Conservation (phyloP, 768 basidiomycete species). For the Lactifluus piperatus region DNA sequence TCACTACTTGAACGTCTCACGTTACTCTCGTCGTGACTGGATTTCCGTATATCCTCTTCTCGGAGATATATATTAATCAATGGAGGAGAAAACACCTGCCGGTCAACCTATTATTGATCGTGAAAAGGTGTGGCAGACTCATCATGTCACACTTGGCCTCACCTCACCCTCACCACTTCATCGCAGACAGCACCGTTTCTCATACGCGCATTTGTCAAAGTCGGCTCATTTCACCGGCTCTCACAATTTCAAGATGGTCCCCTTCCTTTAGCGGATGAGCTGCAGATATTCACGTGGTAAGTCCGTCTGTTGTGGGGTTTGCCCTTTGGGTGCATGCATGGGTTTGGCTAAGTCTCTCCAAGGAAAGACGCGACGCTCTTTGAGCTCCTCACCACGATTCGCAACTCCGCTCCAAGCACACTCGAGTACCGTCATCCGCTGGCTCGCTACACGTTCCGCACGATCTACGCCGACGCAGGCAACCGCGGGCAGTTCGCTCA, state of each 20-base stretch:
- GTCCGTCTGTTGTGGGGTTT: slow-evolving; percentile 5
- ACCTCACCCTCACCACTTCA: not conserved
- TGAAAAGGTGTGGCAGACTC: slow-evolving; percentile 39
- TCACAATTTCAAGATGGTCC: slow-evolving; percentile 69
- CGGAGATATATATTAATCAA: slow-evolving; percentile 1
- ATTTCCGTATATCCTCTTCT: not conserved
- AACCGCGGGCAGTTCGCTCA: slow-evolving; percentile 62
- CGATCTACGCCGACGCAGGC: slow-evolving; percentile 66
- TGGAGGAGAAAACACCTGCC: slow-evolving; percentile 36
- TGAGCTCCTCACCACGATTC: slow-evolving; percentile 70
- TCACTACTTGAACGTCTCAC: not conserved
- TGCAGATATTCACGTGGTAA: slow-evolving; percentile 76
- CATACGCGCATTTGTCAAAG: slow-evolving; percentile 74
- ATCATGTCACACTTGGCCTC: not conserved
- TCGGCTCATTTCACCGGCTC: slow-evolving; percentile 68
- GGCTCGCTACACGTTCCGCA: slow-evolving; percentile 72
- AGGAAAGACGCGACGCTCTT: slow-evolving; percentile 81
- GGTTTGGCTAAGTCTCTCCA: not conserved
- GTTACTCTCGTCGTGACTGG: not conserved
- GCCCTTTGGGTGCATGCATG: not conserved
- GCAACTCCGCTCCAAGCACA: slow-evolving; percentile 57
- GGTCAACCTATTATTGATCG: slow-evolving; percentile 43
- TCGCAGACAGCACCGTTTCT: slow-evolving; percentile 71
- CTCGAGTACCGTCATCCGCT: slow-evolving; percentile 75
- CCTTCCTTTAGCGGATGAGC: slow-evolving; percentile 71